These are phyloP conservation scores for Pleurotus eryngii DNA, from an alignment of 768 basidiomycete genomes.

Conservation along the genomic window DNA sequence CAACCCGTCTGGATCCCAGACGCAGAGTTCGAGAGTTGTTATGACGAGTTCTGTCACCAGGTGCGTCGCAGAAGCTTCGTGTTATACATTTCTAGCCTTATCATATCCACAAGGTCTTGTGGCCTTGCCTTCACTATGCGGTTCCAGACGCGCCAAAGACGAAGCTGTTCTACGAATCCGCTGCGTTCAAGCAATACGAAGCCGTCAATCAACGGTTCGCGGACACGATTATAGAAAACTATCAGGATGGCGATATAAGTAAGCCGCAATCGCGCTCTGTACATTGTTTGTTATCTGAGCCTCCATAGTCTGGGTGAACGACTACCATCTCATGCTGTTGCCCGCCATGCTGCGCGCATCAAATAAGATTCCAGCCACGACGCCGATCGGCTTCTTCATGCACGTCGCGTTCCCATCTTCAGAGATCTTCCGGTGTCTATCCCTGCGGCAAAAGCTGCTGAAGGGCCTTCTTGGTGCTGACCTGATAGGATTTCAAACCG, in stretches of 20 bases:
- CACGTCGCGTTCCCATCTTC: conserved; percentile 95
- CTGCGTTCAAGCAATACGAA: conserved; percentile 80
- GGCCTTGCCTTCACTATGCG: conserved; percentile 86
- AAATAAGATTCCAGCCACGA: conserved; percentile 47
- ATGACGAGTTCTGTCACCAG: conserved; percentile 88
- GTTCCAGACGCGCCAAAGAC: conserved; percentile 87
- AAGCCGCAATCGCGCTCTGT: conserved; percentile 10
- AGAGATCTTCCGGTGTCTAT: conserved; percentile 92
- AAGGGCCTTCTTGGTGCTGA: conserved; percentile 91
- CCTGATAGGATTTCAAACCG: conserved; percentile 90
- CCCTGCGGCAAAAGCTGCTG: conserved; percentile 72
- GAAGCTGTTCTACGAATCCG: conserved; percentile 76
- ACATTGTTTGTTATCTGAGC: neutral
- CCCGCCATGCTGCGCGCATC: conserved; percentile 79
- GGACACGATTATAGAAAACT: conserved; percentile 72
- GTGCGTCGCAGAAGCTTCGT: conserved; percentile 30
- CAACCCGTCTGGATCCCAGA: conserved; percentile 80
- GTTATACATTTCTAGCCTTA: conserved; percentile 22
- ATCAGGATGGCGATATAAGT: conserved; percentile 87
- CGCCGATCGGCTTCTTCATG: conserved; percentile 90
- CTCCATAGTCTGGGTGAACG: conserved; percentile 73
- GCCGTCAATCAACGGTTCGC: conserved; percentile 92
- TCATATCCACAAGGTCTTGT: conserved; percentile 49
- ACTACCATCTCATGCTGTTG: conserved; percentile 95
- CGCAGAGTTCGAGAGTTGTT: conserved; percentile 72